phyloP scores from a whole-genome alignment of 1,284 basidiomycete genomes.

The Ganoderma boninense region DNA sequence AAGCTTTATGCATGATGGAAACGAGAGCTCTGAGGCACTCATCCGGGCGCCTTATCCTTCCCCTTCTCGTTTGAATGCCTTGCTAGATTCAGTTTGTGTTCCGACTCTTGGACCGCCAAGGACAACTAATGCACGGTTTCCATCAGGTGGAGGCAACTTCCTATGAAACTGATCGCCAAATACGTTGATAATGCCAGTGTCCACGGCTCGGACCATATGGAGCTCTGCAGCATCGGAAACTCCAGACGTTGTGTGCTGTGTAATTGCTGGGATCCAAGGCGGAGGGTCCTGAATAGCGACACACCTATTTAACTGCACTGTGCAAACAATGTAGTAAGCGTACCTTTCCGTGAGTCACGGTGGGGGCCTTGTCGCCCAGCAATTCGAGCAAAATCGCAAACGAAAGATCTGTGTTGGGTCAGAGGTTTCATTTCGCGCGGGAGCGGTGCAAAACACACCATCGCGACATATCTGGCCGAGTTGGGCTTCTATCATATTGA shows the following conservation, averaged over 20 bases:
- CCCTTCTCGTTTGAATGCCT: constrained; percentile 43
- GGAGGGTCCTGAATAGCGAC: constrained; percentile 59
- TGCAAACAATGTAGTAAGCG: neutral
- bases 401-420: constrained; percentile 60
- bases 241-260: constrained; percentile 70
- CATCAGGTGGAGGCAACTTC: constrained; percentile 1
- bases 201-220: constrained; percentile 79
- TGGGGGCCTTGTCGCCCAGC: constrained; percentile 71
- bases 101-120: constrained; percentile 81
- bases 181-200: constrained; percentile 88
- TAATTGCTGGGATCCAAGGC: constrained; percentile 79
- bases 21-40: neutral
- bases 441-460: constrained; percentile 40
- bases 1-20: neutral
- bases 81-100: constrained; percentile 60
- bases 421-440: neutral
- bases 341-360: constrained; percentile 59
- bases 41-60: constrained; percentile 38
- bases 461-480: constrained; percentile 66
- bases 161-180: constrained; percentile 36
- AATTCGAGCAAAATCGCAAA: constrained; percentile 89
- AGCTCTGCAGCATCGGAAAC: constrained; percentile 66
- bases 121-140: constrained; percentile 59
- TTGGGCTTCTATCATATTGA: constrained; percentile 83
- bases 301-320: neutral